Base-by-base conservation (phyloP, 345 rosid genomes). In the Lumnitzera racemosa region DNA sequence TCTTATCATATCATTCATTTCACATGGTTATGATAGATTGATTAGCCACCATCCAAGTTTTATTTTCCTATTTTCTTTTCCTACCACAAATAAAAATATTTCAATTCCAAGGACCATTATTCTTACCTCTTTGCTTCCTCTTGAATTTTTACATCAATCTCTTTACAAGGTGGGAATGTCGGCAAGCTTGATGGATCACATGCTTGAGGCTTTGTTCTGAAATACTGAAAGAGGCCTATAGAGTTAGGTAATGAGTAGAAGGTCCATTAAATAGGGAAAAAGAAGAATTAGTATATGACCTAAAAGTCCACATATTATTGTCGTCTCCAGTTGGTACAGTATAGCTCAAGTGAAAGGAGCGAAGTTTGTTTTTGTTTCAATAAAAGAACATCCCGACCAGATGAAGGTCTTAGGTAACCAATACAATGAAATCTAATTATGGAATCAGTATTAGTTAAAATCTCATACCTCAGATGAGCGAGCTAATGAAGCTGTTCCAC, bases 141-240 rank as follows among this genome's bases (percentile, higher is more conserved):
- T 53, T 76, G 64, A 47, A 65, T 48, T 51, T 76, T 76, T 51
- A 70, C 80, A 72, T 76, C 76, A 49, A 76, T 76, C 59, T 76
- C 80, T 67, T 76, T 76, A 56, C 74, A 72, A 15, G 80, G 80
- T 15, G 76, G 80, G 64, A 72, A 76, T 51, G 72, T 71, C 16
- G 80, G 80, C 29, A 76, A 67, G 59, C 63, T 76, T 51, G 80
- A 72, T 46, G 80, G 76, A 27, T 72, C 80, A 36, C 73, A 76
- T 46, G 79, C 74, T 61, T 29, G 69, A 61, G 79, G 79, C 53
- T 68, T 74, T 13, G 79, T 64, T 23, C 55, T 48, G 62, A 76
- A 72, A 65, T 71, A 72, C 80, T 76, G 66, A 31, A 56, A 56
- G 36, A 43, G 12, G 46, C 43, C 43, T 36, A 36, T 9, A 36